Base-by-base conservation (phyloP, 2,329 filamentous ascomycete species). In the Fusarium robinianum region DNA sequence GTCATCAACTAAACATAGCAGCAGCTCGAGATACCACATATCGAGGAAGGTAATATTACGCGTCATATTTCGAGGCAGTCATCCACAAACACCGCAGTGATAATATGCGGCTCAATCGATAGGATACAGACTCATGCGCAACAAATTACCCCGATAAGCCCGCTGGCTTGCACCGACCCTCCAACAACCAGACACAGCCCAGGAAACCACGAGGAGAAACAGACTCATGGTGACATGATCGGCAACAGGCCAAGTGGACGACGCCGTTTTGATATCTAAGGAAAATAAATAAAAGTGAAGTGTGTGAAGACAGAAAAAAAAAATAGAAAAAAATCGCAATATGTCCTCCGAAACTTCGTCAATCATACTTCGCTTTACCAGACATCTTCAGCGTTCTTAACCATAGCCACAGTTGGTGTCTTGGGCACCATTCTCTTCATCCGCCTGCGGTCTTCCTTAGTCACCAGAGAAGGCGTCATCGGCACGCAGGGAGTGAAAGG, bases 401-500 rank as follows among this genome's bases (percentile, higher is more conserved):
- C 83, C 78, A 85, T 77, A 58, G 81, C 73, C 62, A 79, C 55
- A 0, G 81, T 80, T 4, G 82, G 83, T 36, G 80, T 83, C 71
- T 82, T 81, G 45, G 80, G 80, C 55, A 83, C 76, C 63, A 83
- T 67, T 63, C 77, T 81, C 73, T 75, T 81, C 75, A 82, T 83
- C 63, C 78, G 74, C 76, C 85, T 89, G 18, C 86, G 72, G 62
- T 91, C 87, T 50, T 81, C 79, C 66, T 77, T 81, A 16, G 83
- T 88, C 11, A 88, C 82, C 32, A 92, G 69, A 14, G 80, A 81
- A n/a, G 88, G 87, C 19, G 88, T 90, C 34, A 91, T 80, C 2
- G 88, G 88, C 36, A 90, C 78, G 33, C 88, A 74, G 2, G 87
- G 86, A 6, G 84, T 87, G 63, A 84, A 88, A 1, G 88, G 88